A percentile compares a stretch with the other conserved stretches of the same genome.
Evolutionary conservation across 202 grass and related monocot genomes (phyloP).

Genomic region (Digitaria exilis): DNA sequence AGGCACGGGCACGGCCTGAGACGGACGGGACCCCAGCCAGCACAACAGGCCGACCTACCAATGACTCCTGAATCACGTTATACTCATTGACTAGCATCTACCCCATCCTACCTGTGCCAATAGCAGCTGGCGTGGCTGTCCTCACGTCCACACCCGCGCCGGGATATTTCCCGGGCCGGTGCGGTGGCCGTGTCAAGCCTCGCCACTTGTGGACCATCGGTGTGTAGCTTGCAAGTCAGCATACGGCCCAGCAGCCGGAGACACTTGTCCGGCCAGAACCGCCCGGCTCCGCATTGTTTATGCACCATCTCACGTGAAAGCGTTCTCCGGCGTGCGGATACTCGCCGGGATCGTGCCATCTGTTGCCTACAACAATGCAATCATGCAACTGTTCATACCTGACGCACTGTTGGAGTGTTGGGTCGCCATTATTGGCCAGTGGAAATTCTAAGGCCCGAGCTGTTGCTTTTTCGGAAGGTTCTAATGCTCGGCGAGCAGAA

Average conservation of each 20-base stretch:
- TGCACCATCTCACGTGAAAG: slow-evolving; percentile 2
- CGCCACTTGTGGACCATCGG: slow-evolving; percentile 26
- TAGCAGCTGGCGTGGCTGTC: slow-evolving; percentile 10
- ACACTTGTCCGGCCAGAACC: slow-evolving; percentile 42
- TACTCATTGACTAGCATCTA: background rate
- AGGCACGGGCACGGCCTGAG: background rate
- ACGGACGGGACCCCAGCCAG: background rate
- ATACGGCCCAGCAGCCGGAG: background rate
- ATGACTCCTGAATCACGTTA: background rate
- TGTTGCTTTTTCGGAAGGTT: slow-evolving; percentile 43
- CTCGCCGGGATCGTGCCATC: background rate
- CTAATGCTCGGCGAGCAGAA: background rate
- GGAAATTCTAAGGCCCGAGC: background rate
- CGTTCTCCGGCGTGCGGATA: background rate
- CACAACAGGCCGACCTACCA: background rate
- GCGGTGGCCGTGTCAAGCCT: slow-evolving; percentile 17
- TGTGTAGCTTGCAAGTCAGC: slow-evolving; percentile 34
- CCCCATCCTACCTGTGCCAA: background rate
- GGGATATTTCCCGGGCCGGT: slow-evolving; percentile 38
- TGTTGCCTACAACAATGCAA: background rate
- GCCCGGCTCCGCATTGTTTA: slow-evolving; percentile 31
- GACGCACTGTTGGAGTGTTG: slow-evolving; percentile 13
- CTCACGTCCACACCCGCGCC: slow-evolving; percentile 10
- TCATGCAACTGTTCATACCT: slow-evolving; percentile 28
- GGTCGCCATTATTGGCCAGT: slow-evolving; percentile 31